Conservation (phyloP, 2,329 filamentous ascomycete species). For the Pseudocercospora fuligena region DNA sequence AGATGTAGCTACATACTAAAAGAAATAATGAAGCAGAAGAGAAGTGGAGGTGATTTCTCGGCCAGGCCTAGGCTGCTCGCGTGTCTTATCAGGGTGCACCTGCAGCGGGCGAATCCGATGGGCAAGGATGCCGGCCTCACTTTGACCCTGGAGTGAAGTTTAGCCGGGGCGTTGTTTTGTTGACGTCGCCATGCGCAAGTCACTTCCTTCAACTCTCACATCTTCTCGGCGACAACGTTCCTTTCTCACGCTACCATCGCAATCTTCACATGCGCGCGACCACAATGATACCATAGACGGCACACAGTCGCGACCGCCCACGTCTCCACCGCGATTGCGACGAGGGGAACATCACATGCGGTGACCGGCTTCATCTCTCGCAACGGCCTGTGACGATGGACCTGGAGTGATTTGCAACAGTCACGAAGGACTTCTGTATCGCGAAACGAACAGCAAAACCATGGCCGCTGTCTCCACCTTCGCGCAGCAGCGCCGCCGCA, state of each 20-base stretch:
- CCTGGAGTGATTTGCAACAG: background rate
- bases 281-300: background rate
- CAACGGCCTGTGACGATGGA: background rate
- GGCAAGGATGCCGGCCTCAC: background rate
- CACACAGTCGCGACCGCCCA: background rate
- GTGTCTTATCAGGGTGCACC: slow-evolving; percentile 18
- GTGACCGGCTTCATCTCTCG: background rate
- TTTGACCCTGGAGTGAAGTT: background rate
- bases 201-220: background rate
- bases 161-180: background rate
- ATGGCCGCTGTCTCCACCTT: slow-evolving; percentile 26
- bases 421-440: background rate
- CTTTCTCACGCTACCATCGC: background rate
- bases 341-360: background rate
- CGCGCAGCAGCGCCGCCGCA: slow-evolving; percentile 28
- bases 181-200: background rate
- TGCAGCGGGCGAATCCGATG: slow-evolving; percentile 6
- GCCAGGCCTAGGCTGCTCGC: slow-evolving; percentile 13
- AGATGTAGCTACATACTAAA: slow-evolving; percentile 18
- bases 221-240: background rate
- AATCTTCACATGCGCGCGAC: background rate
- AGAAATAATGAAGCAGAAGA: background rate
- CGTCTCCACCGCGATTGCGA: background rate
- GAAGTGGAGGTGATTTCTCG: slow-evolving; percentile 2
- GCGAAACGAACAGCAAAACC: background rate